Conservation (phyloP, 768 basidiomycete species). For the Leccinum disarticulatum region DNA sequence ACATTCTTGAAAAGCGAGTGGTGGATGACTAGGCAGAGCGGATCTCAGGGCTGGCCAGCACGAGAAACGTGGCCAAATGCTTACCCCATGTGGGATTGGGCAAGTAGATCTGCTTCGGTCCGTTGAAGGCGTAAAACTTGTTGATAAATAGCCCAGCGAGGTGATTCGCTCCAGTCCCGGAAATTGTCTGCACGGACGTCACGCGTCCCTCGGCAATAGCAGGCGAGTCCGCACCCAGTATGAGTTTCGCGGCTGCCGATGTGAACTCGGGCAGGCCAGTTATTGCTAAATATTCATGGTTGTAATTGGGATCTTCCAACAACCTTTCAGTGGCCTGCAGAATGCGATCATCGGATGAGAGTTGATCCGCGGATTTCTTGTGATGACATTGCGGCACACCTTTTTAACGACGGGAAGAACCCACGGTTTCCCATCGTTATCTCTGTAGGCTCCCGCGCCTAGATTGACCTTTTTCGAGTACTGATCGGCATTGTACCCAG, state of each 20-base stretch:
- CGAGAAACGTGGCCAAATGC: constrained; percentile 25
- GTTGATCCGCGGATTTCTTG: not conserved
- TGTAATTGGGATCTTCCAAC: constrained; percentile 65
- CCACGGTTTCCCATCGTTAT: constrained; percentile 86
- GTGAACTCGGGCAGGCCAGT: constrained; percentile 85
- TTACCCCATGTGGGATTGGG: constrained; percentile 95
- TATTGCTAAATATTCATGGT: constrained; percentile 93
- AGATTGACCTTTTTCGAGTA: constrained; percentile 83
- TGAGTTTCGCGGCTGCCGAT: constrained; percentile 75
- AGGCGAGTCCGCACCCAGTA: constrained; percentile 70
- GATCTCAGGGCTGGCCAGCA: not conserved
- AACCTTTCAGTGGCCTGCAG: constrained; percentile 70
- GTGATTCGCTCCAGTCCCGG: constrained; percentile 95
- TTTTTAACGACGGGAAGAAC: constrained; percentile 89
- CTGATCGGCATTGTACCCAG: constrained; percentile 81
- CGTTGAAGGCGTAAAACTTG: constrained; percentile 70
- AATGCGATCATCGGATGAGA: constrained; percentile 1
- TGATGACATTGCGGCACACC: constrained; percentile 41
- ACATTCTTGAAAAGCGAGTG: constrained; percentile 89
- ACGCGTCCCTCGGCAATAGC: constrained; percentile 72
- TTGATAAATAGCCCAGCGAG: constrained; percentile 86
- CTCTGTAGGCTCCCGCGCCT: constrained; percentile 91
- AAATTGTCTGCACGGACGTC: constrained; percentile 87
- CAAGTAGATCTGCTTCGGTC: constrained; percentile 70
- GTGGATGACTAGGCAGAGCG: constrained; percentile 65